Base-by-base conservation (phyloP, 495 filamentous ascomycete species). In the Pseudomonodictys pantanalensis region DNA sequence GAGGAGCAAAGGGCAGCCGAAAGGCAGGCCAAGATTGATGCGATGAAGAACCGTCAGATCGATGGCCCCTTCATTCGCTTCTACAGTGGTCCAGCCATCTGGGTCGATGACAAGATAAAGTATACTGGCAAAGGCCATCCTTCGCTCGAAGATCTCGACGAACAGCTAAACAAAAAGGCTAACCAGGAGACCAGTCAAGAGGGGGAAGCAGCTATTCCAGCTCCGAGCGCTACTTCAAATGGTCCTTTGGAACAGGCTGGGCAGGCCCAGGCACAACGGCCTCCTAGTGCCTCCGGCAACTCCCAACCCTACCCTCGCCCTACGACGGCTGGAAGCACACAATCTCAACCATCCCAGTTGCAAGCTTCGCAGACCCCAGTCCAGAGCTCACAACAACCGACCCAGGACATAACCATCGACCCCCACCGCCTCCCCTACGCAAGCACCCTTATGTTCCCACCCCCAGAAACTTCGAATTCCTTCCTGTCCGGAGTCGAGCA, bases 1-100 rank as follows among this genome's bases (percentile, higher is more conserved):
- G 93, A 98, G 75, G 89, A 88, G 75, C 81, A 83, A 66, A 83
- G 92, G 58, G 86, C 89, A 24, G 90, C 93, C 68, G 90, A 92
- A 71, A 78, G 90, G 66, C 78, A 82, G 69, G 85, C 83, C 23
- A 92, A 87, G 72, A 81, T 96, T 39, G 89, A 89, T 23, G 91
- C 90, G 17, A 70, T 96, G 47, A 86, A 95, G 64, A 92, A 89
- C 68, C 83, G 90, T 28, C 88, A 87, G 46, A 78, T 97, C 15
- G 86, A 90, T 52, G 93, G 93, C 0, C 91, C 93, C 1, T 90
- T 97, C 10, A 84, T 97, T 41, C 90, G 89, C 15, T 93, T 86
- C 72, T 98, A 89, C 87, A 97, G 92, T 72, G 93, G 93, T 9
- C 76, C 88, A 57, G 90, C 86, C 43, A 84, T 87, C 55, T 88